Conservation (phyloP, 805 yeast species). For the Metschnikowia hibisci region DNA sequence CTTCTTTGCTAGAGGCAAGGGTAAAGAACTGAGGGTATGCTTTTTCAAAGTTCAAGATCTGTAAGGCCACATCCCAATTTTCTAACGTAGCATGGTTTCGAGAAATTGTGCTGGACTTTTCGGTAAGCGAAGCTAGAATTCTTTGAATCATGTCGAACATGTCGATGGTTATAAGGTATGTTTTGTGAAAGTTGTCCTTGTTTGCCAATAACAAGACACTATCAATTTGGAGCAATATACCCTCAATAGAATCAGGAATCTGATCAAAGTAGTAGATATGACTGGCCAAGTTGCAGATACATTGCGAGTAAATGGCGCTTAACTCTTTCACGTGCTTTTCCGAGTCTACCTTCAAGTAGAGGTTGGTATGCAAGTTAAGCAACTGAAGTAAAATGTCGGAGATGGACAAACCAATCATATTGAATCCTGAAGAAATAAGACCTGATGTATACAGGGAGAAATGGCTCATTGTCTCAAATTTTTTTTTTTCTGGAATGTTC, state of each 20-base stretch:
- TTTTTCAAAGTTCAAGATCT: conserved; percentile 23
- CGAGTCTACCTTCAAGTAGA: conserved; percentile 22
- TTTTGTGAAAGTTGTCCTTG: conserved; percentile 10
- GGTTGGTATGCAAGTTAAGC: conserved; percentile 44
- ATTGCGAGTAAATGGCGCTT: conserved; percentile 45
- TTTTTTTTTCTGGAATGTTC: conserved; percentile 12
- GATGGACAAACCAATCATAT: conserved; percentile 83
- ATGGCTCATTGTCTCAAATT: conserved; percentile 30
- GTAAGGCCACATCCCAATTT: conserved; percentile 42
- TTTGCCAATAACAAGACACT: conserved; percentile 19
- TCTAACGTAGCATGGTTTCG: conserved; percentile 42
- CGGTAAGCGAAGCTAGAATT: conserved; percentile 30
- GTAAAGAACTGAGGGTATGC: conserved; percentile 10
- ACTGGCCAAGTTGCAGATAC: conserved; percentile 66
- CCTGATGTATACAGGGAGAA: conserved; percentile 49
- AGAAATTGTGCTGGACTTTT: conserved; percentile 33
- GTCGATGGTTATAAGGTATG: conserved; percentile 22
- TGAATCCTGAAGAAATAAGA: conserved; percentile 70
- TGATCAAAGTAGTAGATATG: conserved; percentile 88
- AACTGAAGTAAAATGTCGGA: conserved; percentile 68
- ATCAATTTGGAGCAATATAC: conserved; percentile 49
- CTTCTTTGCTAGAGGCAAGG: conserved; percentile 19
- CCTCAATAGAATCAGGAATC: conserved; percentile 73
- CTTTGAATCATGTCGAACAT: conserved; percentile 30
- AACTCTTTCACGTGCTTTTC: conserved; percentile 26